phyloP scores from a whole-genome alignment of 179 eudicot genomes.

The Pouteria campechiana region DNA sequence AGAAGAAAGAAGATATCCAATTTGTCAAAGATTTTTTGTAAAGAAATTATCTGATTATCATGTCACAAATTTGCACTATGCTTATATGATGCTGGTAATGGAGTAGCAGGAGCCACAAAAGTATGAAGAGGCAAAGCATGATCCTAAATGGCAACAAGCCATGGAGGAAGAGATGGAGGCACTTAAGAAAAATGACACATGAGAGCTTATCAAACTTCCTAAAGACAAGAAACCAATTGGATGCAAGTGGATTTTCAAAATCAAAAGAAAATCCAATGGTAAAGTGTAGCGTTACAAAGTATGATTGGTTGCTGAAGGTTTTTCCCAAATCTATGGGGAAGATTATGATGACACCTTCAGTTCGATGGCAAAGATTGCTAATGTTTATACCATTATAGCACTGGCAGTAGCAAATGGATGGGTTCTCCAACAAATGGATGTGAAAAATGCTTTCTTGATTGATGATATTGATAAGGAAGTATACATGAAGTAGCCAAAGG shows the following conservation, averaged over 20 bases:
- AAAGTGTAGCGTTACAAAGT: background rate
- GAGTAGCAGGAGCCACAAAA: no score
- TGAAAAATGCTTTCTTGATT: constrained; percentile 3
- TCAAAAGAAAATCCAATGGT: constrained; percentile 2
- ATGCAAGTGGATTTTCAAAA: background rate
- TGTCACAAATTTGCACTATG: no score
- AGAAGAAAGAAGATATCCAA: no score
- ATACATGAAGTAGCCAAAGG: constrained; percentile 1
- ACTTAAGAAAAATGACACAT: constrained; percentile 1
- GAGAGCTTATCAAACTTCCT: background rate
- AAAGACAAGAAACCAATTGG: background rate
- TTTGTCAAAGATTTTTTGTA: no score
- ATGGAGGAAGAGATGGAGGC: constrained; percentile 6
- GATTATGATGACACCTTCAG: constrained; percentile 5
- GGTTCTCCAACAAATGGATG: constrained; percentile 3
- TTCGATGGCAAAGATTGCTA: constrained; percentile 2
- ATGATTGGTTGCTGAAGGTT: constrained; percentile 4
- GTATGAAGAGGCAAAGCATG: background rate
- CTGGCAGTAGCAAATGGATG: background rate
- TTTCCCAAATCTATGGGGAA: constrained; percentile 1
- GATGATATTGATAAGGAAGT: constrained; percentile 2
- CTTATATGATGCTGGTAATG: no score
- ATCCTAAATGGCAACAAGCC: background rate
- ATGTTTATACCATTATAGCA: background rate
- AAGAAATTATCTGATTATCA: no score